Base-by-base conservation (phyloP, 2,329 filamentous ascomycete genomes). In the Aphanocladium album region DNA sequence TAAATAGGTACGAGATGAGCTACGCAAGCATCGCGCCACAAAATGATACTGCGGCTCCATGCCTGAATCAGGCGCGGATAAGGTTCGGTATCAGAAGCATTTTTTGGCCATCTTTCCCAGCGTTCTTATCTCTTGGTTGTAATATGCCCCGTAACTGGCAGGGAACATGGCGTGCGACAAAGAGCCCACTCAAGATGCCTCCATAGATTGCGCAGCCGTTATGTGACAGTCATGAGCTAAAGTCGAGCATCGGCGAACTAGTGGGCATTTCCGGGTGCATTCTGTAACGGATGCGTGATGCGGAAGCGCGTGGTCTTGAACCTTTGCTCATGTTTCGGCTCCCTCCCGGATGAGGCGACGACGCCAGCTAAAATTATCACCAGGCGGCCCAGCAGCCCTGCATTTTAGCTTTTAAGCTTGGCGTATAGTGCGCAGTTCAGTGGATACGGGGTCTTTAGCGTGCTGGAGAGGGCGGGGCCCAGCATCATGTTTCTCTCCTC, bases 371-470 rank as follows among this genome's bases (percentile, higher is more conserved):
- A 51, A 43, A 30, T 43, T 50, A 43, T 43, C n/a, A 50, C 23
- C 45, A 50, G 30, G 27, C 33, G n/a, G n/a, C n/a, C n/a, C n/a
- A n/a, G n/a, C 19, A 46, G 41, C 53, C 53, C 19, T 46, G 25
- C 25, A 56, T 5, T 56, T 56, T 47, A 39, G 39, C 47, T 52
- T 59, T 59, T 59, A 52, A 59, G 57, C 57, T 59, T 59, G 57
- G 49, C 23, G 57, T 45, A 21, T 59, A 52, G 49, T 33, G 7
- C 23, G 49, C 17, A 59, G 16, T n/a, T 59, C 19, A 37, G 57
- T 59, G 57, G 57, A 41, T 30, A 30, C 53, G 14, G 53, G 23
- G 16, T 11, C 30, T 39, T 49, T 33, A 50, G 33, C 35, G 23
- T 51, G 33, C 21, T 25, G 8, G 35, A 39, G 11, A 39, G 35